Evolutionary conservation across 176 grass and related monocot genomes (phyloP).

Genomic region (Typha latifolia): DNA sequence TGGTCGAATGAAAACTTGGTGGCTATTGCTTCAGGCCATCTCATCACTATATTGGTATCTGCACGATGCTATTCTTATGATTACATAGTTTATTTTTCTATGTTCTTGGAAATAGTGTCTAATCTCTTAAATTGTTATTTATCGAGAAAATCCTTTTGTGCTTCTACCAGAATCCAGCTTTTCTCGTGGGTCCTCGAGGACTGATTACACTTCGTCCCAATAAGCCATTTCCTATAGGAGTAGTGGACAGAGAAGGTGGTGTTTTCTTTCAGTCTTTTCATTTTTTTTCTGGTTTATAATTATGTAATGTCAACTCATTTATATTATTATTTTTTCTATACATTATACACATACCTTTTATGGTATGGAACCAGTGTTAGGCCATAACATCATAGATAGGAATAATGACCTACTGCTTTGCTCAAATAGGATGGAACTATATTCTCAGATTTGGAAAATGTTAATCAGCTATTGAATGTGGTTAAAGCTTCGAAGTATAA

Average conservation of each 20-base stretch:
- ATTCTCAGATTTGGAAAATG: too few species aligned
- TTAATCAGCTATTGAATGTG: too few species aligned
- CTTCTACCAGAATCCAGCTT: slow-evolving; percentile 49
- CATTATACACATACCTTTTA: background rate
- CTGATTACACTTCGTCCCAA: slow-evolving; percentile 36
- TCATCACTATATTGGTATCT: slow-evolving; percentile 73
- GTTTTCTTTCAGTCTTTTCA: slow-evolving; percentile 4
- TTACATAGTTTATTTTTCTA: background rate
- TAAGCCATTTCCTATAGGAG: slow-evolving; percentile 56
- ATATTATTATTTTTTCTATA: background rate
- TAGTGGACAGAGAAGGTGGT: slow-evolving; percentile 66
- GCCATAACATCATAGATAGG: too few species aligned
- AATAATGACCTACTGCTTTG: too few species aligned
- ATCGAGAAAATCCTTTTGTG: background rate
- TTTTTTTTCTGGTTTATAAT: background rate
- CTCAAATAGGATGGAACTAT: too few species aligned
- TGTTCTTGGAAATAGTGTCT: background rate
- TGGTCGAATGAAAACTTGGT: slow-evolving; percentile 82
- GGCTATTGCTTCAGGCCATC: slow-evolving; percentile 66
- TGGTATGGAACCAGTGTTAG: too few species aligned
- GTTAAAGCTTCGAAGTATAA: background rate
- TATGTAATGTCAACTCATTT: background rate
- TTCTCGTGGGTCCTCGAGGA: slow-evolving; percentile 47
- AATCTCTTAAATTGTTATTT: background rate
- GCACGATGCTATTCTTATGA: background rate